A percentile compares a stretch with the other conserved stretches of the same genome.
Evolutionary conservation across 306 rosid genomes (phyloP).

Genomic region (Prunus kanzakura): DNA sequence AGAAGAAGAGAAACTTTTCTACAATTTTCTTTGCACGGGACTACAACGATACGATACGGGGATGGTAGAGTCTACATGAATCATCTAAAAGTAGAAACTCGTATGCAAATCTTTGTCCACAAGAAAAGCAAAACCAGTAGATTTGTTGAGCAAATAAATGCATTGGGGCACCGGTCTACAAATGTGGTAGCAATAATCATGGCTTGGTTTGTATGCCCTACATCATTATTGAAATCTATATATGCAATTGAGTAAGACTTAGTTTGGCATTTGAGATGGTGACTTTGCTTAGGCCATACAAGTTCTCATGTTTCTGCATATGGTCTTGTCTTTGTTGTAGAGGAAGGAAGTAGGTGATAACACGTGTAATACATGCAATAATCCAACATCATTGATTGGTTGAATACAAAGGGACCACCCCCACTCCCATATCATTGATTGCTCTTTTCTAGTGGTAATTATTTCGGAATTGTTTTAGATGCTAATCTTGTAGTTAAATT

Average conservation of each 20-base stretch:
- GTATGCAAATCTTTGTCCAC: neutral
- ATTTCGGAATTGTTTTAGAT: too few relatives aligned
- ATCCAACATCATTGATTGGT: neutral
- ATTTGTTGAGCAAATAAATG: too few relatives aligned
- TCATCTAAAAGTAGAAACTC: too few relatives aligned
- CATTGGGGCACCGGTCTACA: too few relatives aligned
- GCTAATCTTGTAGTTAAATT: too few relatives aligned
- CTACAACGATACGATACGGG: too few relatives aligned
- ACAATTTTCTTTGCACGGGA: too few relatives aligned
- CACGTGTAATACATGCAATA: neutral
- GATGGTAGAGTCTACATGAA: neutral
- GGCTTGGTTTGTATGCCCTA: neutral
- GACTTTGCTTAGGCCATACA: constrained; percentile 26
- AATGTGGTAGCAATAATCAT: too few relatives aligned
- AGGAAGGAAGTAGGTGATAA: constrained; percentile 20
- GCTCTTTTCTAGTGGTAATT: too few relatives aligned
- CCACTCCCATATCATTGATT: too few relatives aligned
- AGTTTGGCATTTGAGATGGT: neutral
- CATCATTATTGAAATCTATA: neutral
- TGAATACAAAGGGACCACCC: neutral
- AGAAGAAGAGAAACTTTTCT: too few relatives aligned
- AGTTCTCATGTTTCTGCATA: neutral
- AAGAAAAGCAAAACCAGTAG: neutral
- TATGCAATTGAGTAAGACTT: neutral
- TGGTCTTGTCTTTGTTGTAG: constrained; percentile 14